Conservation (phyloP, 2,329 filamentous ascomycete genomes). For the Trichoderma sp. region DNA sequence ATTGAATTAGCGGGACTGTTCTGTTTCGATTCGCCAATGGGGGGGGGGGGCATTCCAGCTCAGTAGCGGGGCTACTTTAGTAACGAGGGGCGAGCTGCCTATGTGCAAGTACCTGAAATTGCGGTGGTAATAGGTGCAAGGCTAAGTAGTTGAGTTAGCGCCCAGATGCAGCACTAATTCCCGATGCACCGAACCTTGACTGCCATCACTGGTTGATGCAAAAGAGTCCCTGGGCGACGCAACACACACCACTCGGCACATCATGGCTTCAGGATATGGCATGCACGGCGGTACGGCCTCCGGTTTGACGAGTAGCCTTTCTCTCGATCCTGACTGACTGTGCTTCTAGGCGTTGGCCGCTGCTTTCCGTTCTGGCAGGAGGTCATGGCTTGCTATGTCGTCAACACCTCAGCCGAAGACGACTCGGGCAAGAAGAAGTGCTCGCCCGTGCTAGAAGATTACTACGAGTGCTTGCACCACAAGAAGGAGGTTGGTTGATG, state of each 20-base stretch:
- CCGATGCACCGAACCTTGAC: slow-evolving; percentile 21
- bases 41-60: background rate
- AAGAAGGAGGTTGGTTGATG: slow-evolving; percentile 82
- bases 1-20: slow-evolving; percentile 14
- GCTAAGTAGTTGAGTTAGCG: background rate
- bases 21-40: slow-evolving; percentile 18
- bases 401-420: slow-evolving; percentile 82
- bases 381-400: slow-evolving; percentile 95
- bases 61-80: background rate
- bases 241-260: slow-evolving; percentile 33
- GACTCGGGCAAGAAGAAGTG: slow-evolving; percentile 86
- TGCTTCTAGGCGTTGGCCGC: slow-evolving; percentile 60
- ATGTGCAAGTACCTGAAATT: background rate
- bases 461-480: slow-evolving; percentile 98
- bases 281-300: slow-evolving; percentile 70
- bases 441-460: slow-evolving; percentile 82
- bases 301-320: background rate
- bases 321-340: slow-evolving; percentile 29
- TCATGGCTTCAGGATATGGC: slow-evolving; percentile 82
- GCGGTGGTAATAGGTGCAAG: fast-evolving
- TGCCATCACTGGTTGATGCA: slow-evolving; percentile 12
- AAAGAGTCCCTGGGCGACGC: slow-evolving; percentile 29
- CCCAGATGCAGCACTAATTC: background rate
- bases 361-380: slow-evolving; percentile 99
- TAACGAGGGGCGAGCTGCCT: background rate